phyloP scores from a whole-genome alignment of 768 basidiomycete species.

The Termitomyces eurrhizus region DNA sequence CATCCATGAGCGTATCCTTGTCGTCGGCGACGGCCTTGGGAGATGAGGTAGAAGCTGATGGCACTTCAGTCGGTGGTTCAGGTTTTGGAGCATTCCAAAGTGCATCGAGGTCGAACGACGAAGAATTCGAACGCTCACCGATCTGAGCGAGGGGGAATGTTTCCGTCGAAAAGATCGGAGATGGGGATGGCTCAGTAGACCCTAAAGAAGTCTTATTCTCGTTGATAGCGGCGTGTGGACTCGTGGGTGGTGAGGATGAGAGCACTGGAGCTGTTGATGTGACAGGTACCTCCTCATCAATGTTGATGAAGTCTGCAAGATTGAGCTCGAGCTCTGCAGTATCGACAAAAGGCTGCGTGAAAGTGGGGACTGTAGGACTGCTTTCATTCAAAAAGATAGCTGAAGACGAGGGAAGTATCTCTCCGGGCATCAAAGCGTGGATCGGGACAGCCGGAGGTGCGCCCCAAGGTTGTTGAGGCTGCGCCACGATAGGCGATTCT shows the following conservation, averaged over 20 bases:
- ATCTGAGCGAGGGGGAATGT: conserved; percentile 48
- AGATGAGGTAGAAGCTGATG: conserved; percentile 20
- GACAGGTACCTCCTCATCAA: conserved; percentile 56
- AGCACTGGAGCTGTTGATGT: conserved; percentile 28
- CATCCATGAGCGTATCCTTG: conserved; percentile 44
- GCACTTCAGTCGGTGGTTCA: conserved; percentile 14
- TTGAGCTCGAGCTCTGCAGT: conserved; percentile 60
- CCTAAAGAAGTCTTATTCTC: conserved; percentile 13
- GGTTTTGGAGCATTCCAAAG: conserved; percentile 61
- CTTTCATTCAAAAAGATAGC: conserved; percentile 25
- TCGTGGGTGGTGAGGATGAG: conserved; percentile 7
- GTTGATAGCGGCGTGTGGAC: conserved; percentile 12
- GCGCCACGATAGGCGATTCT: conserved; percentile 57
- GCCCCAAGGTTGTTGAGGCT: conserved; percentile 48
- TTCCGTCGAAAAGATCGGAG: conserved; percentile 28
- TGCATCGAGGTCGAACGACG: conserved; percentile 69
- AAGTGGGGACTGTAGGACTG: conserved; percentile 4
- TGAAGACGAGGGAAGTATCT: conserved; percentile 19
- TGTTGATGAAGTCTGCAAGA: conserved; percentile 72
- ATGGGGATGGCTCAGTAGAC: conserved; percentile 16
- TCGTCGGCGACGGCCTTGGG: conserved; percentile 25
- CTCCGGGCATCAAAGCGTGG: conserved; percentile 35
- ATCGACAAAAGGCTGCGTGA: conserved; percentile 32
- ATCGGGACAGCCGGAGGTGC: conserved; percentile 54
- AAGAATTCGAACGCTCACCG: conserved; percentile 39